Evolutionary conservation across 176 grass and related monocot genomes (phyloP).

Genomic region (Rhynchospora breviuscula): DNA sequence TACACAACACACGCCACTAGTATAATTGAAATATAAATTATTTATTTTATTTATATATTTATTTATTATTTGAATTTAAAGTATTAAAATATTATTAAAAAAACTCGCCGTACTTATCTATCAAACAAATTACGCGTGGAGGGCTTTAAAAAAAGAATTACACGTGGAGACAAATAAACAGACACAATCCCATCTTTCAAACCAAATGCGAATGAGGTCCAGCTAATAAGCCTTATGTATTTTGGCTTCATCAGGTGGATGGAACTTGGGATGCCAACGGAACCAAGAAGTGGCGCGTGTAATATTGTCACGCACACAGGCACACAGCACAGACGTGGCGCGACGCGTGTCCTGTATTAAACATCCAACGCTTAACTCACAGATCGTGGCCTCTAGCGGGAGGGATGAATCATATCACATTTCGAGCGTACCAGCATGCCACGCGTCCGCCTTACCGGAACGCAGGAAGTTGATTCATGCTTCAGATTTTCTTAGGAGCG

Average conservation of each 20-base stretch:
- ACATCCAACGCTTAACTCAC: neutral
- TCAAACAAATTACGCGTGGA: too few species aligned
- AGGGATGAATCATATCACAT: neutral
- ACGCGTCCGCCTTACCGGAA: neutral
- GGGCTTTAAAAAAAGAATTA: neutral
- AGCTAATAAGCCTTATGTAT: neutral
- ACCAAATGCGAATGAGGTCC: neutral
- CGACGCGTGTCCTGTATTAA: neutral
- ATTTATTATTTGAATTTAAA: too few species aligned
- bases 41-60: too few species aligned
- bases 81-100: too few species aligned
- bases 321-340: neutral
- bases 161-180: neutral
- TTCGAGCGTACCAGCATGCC: neutral
- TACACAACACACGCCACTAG: too few species aligned
- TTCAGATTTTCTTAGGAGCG: neutral
- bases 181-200: too few species aligned
- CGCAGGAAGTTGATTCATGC: neutral
- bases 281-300: neutral
- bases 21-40: too few species aligned
- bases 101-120: too few species aligned
- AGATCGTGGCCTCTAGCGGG: neutral
- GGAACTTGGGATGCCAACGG: neutral
- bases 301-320: neutral
- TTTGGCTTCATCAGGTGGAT: neutral